Evolutionary conservation across 2,329 filamentous ascomycete species (phyloP).

Genomic region (Colletotrichum lupini): DNA sequence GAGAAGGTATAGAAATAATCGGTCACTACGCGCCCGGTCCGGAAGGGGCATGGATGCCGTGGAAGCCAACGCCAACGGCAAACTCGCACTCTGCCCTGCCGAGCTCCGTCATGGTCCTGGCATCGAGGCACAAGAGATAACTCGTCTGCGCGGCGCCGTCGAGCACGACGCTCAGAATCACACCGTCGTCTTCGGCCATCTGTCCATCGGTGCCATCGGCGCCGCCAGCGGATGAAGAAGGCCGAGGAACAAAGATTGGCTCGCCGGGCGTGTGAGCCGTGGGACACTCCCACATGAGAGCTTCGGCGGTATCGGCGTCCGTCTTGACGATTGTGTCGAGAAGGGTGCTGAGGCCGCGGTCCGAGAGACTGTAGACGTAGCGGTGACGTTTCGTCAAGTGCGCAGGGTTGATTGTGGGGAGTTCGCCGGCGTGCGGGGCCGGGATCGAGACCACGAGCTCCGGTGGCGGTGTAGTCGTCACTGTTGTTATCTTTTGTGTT

Average conservation of each 20-base stretch:
- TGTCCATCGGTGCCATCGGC: constrained; percentile 35
- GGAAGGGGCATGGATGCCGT: constrained; percentile 63
- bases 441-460: constrained; percentile 49
- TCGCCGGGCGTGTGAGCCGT: constrained; percentile 75
- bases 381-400: constrained; percentile 64
- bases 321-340: constrained; percentile 74
- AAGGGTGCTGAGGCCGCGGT: constrained; percentile 68
- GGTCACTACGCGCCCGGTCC: neutral
- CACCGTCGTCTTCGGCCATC: constrained; percentile 70
- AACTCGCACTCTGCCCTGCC: constrained; percentile 72
- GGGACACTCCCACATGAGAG: constrained; percentile 66
- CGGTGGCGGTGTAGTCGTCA: constrained; percentile 22
- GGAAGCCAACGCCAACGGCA: constrained; percentile 72
- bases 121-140: constrained; percentile 75
- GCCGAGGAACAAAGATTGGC: constrained; percentile 69
- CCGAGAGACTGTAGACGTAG: constrained; percentile 69
- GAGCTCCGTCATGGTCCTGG: constrained; percentile 70
- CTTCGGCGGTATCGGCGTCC: constrained; percentile 65
- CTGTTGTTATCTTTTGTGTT: constrained; percentile 22
- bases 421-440: constrained; percentile 67
- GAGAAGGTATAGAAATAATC: neutral
- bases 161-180: constrained; percentile 71
- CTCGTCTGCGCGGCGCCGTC: constrained; percentile 69
- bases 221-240: constrained; percentile 27
- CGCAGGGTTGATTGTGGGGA: constrained; percentile 73